phyloP scores from a whole-genome alignment of 176 grass and related monocot species.

The Ampelocalamus luodianensis region DNA sequence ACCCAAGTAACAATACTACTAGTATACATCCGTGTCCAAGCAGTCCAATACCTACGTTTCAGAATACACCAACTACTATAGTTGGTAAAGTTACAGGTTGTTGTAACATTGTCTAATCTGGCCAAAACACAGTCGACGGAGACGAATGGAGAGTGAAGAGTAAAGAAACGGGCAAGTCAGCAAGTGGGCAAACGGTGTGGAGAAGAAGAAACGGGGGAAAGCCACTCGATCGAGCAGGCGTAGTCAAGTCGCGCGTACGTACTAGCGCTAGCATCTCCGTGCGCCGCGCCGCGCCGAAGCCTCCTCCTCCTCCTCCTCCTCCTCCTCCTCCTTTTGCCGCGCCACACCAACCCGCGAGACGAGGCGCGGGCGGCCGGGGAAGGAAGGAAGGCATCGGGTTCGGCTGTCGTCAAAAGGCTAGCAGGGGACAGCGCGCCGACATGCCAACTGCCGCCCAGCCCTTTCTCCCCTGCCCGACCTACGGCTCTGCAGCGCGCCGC shows the following conservation, averaged over 20 bases:
- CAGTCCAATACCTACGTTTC: too few species aligned
- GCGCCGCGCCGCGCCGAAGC: background rate
- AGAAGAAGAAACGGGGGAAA: slow-evolving; percentile 2
- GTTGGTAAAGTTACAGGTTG: too few species aligned
- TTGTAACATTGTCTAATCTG: too few species aligned
- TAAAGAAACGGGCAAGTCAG: slow-evolving; percentile 30
- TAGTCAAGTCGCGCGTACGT: too few species aligned
- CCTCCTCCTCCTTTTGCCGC: background rate
- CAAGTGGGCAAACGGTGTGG: background rate
- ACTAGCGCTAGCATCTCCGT: too few species aligned
- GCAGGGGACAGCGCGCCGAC: slow-evolving; percentile 57
- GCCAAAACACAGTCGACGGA: too few species aligned
- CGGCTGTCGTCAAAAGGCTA: slow-evolving; percentile 45
- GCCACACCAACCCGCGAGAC: slow-evolving; percentile 12
- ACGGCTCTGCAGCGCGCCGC: too few species aligned
- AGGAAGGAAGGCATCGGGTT: slow-evolving; percentile 38
- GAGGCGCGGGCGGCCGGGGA: background rate
- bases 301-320: background rate
- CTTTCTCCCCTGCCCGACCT: background rate
- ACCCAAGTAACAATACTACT: too few species aligned
- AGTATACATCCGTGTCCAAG: too few species aligned
- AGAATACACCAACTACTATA: too few species aligned
- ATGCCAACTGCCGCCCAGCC: slow-evolving; percentile 30
- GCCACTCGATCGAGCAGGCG: background rate
- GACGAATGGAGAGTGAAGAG: background rate